phyloP scores from a whole-genome alignment of 306 rosid species.

The Trichosanthes cucumerina region DNA sequence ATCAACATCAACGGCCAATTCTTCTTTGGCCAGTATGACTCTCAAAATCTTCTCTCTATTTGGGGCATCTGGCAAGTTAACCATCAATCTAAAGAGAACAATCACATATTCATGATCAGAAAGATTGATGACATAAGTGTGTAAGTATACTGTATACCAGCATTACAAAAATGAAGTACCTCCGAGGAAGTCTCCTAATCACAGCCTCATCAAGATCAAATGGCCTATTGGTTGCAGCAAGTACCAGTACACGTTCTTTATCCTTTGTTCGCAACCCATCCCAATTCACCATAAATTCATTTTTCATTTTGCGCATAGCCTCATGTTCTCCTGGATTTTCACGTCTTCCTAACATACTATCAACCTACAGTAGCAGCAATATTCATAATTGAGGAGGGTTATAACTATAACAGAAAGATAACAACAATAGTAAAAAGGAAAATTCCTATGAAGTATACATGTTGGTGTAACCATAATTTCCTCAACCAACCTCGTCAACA shows the following conservation, averaged over 20 bases:
- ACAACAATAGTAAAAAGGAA: background rate
- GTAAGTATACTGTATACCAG: background rate
- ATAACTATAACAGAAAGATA: background rate
- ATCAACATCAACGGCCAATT: conserved; percentile 60
- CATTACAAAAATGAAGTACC: conserved; percentile 27
- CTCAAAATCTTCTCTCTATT: conserved; percentile 73
- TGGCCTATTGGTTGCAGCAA: conserved; percentile 95
- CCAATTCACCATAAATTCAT: conserved; percentile 98
- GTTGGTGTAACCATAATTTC: background rate
- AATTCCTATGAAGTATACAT: background rate
- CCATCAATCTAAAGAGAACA: conserved; percentile 69
- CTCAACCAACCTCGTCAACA: conserved; percentile 81
- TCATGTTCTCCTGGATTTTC: conserved; percentile 94
- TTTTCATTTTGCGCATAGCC: conserved; percentile 97
- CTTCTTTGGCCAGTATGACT: conserved; percentile 85
- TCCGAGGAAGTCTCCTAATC: conserved; percentile 92
- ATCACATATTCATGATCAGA: background rate
- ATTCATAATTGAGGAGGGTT: background rate
- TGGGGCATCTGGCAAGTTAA: conserved; percentile 72
- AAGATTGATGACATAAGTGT: background rate
- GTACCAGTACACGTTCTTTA: conserved; percentile 86
- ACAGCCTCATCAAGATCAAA: conserved; percentile 98
- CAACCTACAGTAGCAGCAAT: conserved; percentile 51
- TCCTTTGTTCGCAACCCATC: conserved; percentile 97
- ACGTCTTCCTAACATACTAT: conserved; percentile 96